Evolutionary conservation across 805 yeast genomes (phyloP).

Genomic region (Hermanozyma aechmeae): DNA sequence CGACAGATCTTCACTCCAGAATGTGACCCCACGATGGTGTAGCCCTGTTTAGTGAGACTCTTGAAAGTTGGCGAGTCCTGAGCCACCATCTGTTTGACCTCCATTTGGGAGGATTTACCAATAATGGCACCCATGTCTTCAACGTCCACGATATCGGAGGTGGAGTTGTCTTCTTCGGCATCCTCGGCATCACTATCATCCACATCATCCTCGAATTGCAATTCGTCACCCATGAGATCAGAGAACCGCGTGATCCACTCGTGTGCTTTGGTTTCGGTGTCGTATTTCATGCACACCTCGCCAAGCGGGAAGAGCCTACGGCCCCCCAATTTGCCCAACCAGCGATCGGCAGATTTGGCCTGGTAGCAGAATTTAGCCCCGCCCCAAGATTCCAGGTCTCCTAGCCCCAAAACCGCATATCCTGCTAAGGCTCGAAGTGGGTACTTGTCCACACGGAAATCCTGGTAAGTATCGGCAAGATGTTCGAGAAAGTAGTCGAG

Average conservation of each 20-base stretch:
- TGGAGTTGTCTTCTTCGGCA: slow-evolving; percentile 28
- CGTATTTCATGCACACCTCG: slow-evolving; percentile 68
- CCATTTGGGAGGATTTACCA: slow-evolving; percentile 20
- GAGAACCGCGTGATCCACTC: slow-evolving; percentile 62
- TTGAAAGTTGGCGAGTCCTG: slow-evolving; percentile 82
- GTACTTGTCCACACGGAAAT: slow-evolving; percentile 76
- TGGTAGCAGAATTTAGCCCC: slow-evolving; percentile 81
- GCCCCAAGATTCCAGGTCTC: slow-evolving; percentile 77
- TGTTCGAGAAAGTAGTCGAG: slow-evolving; percentile 79
- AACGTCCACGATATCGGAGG: slow-evolving; percentile 53
- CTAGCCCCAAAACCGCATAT: slow-evolving; percentile 78
- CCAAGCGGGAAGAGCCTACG: slow-evolving; percentile 80
- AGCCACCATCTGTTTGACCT: slow-evolving; percentile 76
- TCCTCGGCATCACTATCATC: slow-evolving; percentile 46
- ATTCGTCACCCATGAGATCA: slow-evolving; percentile 58
- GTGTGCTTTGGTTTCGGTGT: slow-evolving; percentile 46
- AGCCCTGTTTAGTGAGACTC: slow-evolving; percentile 86
- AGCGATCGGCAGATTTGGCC: slow-evolving; percentile 63
- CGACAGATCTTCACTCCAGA: slow-evolving; percentile 93
- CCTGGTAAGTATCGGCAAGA: slow-evolving; percentile 70
- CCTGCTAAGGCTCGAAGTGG: slow-evolving; percentile 68
- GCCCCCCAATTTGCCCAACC: slow-evolving; percentile 77
- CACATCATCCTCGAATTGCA: slow-evolving; percentile 48
- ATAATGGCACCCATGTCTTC: slow-evolving; percentile 77
- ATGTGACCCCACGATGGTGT: slow-evolving; percentile 86